Evolutionary conservation across 2,329 filamentous ascomycete species (phyloP).

Genomic region (Fusarium sp.): DNA sequence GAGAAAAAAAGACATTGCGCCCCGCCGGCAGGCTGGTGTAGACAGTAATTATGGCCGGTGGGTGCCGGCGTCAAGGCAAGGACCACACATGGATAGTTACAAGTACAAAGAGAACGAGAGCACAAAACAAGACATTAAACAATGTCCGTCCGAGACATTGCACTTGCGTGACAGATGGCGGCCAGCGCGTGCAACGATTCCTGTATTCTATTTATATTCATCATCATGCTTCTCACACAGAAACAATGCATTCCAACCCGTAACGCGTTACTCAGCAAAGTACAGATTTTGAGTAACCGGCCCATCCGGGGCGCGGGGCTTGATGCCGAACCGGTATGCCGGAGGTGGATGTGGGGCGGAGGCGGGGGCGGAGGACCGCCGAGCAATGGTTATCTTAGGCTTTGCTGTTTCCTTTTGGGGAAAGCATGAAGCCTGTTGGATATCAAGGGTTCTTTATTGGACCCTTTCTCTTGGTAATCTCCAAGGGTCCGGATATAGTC

Average conservation of each 20-base stretch:
- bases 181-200: not conserved
- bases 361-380: constrained; percentile 29
- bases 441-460: constrained; percentile 24
- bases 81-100: not conserved
- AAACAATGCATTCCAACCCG: too few relatives aligned
- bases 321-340: constrained; percentile 33
- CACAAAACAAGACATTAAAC: constrained; percentile 1
- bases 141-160: not conserved
- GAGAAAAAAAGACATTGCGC: not conserved
- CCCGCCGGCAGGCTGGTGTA: constrained; percentile 25
- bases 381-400: not conserved
- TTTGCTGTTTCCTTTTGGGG: not conserved
- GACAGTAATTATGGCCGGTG: constrained; percentile 11
- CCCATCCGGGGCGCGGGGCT: constrained; percentile 28
- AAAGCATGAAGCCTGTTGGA: constrained; percentile 3
- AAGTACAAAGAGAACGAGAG: not conserved
- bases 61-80: constrained; percentile 37
- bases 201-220: not conserved
- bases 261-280: not conserved
- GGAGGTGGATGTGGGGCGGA: constrained; percentile 24
- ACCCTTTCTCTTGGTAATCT: not conserved
- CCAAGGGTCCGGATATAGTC: constrained; percentile 8
- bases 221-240: not conserved
- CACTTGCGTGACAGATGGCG: not conserved
- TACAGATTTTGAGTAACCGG: constrained; percentile 12